Conservation (phyloP, 2,329 filamentous ascomycete species). For the Colletotrichum endophyticum region DNA sequence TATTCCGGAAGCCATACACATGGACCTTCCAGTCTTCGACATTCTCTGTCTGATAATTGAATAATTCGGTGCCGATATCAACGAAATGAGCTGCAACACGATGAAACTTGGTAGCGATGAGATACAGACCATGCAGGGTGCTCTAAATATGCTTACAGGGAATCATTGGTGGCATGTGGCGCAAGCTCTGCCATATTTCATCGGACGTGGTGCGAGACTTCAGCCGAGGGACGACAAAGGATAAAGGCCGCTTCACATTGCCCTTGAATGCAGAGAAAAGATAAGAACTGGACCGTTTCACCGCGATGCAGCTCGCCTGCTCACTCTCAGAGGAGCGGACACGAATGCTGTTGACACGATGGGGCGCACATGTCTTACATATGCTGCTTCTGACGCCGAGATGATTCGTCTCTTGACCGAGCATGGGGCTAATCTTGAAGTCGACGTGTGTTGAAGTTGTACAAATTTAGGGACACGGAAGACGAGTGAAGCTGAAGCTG, state of each 20-base stretch:
- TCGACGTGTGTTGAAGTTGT: constrained; percentile 29
- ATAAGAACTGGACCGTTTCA: background rate
- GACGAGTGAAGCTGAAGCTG: background rate
- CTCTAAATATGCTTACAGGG: background rate
- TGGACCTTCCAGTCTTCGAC: constrained; percentile 37
- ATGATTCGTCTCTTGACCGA: background rate
- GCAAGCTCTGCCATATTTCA: constrained; percentile 17
- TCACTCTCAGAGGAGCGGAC: constrained; percentile 4
- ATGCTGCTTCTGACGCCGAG: background rate
- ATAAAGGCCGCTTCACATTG: constrained; percentile 12
- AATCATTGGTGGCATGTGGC: constrained; percentile 18
- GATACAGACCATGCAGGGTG: background rate
- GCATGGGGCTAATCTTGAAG: constrained; percentile 15
- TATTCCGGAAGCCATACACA: constrained; percentile 29
- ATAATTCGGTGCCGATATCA: constrained; percentile 34
- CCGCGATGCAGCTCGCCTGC: background rate
- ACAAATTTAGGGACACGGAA: constrained; percentile 12
- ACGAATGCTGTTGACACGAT: background rate
- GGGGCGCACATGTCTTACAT: constrained; percentile 14
- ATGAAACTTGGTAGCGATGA: background rate
- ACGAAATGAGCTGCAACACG: constrained; percentile 8
- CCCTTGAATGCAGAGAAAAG: background rate
- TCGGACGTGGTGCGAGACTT: background rate
- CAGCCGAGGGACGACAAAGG: background rate
- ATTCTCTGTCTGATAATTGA: constrained; percentile 38